A percentile compares a stretch with the other conserved stretches of the same genome.
Evolutionary conservation across 441 rosid species (phyloP).

Genomic region (Syzygium syzygioides): DNA sequence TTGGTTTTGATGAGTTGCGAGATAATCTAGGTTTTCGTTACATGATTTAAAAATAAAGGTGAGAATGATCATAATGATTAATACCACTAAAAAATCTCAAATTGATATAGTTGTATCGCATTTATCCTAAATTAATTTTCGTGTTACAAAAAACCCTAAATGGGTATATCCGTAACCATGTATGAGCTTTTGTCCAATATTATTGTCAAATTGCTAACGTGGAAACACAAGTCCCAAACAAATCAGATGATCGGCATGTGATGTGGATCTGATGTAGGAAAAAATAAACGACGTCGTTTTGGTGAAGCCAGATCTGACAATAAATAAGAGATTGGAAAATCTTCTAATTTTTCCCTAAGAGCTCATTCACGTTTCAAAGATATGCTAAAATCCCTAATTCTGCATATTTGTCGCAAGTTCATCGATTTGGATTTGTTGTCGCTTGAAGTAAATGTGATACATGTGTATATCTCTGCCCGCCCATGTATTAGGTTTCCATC

Average conservation of each 20-base stretch:
- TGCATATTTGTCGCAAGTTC: background rate
- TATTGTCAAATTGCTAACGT: background rate
- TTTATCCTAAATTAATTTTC: background rate
- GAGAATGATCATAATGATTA: background rate
- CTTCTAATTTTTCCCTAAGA: background rate
- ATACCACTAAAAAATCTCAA: background rate
- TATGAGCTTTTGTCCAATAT: background rate
- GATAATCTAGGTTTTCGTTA: background rate
- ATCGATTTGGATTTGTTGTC: background rate
- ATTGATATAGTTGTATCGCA: accelerated
- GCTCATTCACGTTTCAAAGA: background rate
- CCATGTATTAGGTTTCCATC: background rate
- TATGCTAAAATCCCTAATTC: background rate
- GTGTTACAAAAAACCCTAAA: background rate
- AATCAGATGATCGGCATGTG: background rate
- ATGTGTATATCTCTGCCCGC: background rate
- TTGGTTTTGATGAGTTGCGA: background rate
- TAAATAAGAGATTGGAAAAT: background rate
- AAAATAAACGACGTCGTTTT: accelerated
- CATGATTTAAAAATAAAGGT: background rate
- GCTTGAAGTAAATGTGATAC: background rate
- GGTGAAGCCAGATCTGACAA: background rate
- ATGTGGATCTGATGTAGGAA: background rate
- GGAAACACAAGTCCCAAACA: background rate
- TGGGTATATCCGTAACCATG: accelerated